These are phyloP conservation scores for Ogataea salicorniae DNA, from an alignment of 805 yeast genomes.

Conservation along the genomic window DNA sequence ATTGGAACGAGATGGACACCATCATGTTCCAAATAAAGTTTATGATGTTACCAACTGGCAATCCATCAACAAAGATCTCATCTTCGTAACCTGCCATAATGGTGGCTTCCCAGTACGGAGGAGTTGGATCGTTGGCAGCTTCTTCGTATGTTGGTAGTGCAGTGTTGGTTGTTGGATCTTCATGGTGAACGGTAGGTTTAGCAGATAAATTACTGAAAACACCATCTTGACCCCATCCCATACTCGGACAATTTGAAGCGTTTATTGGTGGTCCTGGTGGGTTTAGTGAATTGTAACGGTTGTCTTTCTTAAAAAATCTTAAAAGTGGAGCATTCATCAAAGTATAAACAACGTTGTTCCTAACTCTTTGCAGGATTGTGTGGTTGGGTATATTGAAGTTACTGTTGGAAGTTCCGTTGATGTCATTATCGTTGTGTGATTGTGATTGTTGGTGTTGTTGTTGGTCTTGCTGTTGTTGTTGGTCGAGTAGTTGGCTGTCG, in stretches of 20 bases:
- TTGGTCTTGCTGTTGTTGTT: no score
- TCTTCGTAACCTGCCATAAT: conserved; percentile 78
- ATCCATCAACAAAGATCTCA: conserved; percentile 89
- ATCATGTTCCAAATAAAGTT: conserved; percentile 86
- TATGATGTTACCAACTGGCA: conserved; percentile 91
- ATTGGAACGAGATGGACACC: conserved; percentile 88
- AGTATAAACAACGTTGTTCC: conserved; percentile 9
- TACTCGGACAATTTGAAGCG: conserved; percentile 8
- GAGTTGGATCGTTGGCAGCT: conserved; percentile 89
- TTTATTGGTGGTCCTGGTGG: conserved; percentile 17
- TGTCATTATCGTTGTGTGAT: background rate
- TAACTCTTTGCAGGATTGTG: conserved; percentile 2
- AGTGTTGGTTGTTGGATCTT: conserved; percentile 41
- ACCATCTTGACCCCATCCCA: conserved; percentile 63
- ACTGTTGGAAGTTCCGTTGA: background rate
- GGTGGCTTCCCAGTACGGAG: conserved; percentile 95
- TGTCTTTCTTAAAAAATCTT: conserved; percentile 20
- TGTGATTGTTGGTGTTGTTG: background rate
- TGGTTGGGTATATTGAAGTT: background rate
- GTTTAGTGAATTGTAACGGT: conserved; percentile 21
- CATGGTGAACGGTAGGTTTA: conserved; percentile 52
- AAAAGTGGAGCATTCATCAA: conserved; percentile 27
- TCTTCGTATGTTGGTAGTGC: conserved; percentile 89
- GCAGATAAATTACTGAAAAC: conserved; percentile 91
- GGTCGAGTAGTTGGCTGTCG: no score